Percentiles rank a stretch among this genome's conserved stretches.
These are phyloP conservation scores for Zygnema circumcarinatum DNA, from an alignment of 139 green algal species.

Conservation along the genomic window DNA sequence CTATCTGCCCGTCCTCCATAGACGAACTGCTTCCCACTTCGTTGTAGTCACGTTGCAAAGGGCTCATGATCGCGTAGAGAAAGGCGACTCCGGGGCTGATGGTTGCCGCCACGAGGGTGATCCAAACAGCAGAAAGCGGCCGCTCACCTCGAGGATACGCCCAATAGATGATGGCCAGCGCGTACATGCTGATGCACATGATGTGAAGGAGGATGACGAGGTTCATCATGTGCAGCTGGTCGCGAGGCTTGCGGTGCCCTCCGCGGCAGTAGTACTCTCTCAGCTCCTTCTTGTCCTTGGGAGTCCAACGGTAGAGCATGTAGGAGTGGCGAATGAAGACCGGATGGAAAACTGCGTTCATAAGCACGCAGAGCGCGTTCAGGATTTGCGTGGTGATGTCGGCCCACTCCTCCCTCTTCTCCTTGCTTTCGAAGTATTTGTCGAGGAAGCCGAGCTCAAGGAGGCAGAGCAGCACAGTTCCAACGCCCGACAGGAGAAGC, in stretches of 20 bases:
- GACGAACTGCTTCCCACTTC: background rate
- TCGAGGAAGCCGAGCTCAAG: constrained; percentile 24
- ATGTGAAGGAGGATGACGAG: constrained; percentile 44
- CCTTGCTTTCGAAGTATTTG: constrained; percentile 10
- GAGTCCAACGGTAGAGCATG: constrained; percentile 3
- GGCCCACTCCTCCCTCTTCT: constrained; percentile 27
- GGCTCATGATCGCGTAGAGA: constrained; percentile 38
- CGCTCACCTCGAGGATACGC: constrained; percentile 7
- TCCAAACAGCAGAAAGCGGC: background rate
- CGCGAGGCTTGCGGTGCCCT: constrained; percentile 34
- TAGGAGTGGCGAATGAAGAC: constrained; percentile 2
- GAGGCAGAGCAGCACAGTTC: background rate
- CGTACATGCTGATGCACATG: constrained; percentile 40
- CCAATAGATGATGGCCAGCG: constrained; percentile 30
- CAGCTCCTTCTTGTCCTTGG: constrained; percentile 19
- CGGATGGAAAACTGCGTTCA: constrained; percentile 44
- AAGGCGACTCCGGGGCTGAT: background rate
- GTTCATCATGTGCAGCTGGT: constrained; percentile 37
- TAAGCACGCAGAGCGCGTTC: constrained; percentile 39
- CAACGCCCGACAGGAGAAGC: background rate
- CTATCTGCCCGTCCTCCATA: background rate
- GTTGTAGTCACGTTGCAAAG: constrained; percentile 17
- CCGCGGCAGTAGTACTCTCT: constrained; percentile 38
- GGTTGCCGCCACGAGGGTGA: background rate
- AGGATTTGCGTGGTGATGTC: constrained; percentile 37